Base-by-base conservation (phyloP, 129 eudicot genomes). In the Pseudognaphalium luteoalbum region DNA sequence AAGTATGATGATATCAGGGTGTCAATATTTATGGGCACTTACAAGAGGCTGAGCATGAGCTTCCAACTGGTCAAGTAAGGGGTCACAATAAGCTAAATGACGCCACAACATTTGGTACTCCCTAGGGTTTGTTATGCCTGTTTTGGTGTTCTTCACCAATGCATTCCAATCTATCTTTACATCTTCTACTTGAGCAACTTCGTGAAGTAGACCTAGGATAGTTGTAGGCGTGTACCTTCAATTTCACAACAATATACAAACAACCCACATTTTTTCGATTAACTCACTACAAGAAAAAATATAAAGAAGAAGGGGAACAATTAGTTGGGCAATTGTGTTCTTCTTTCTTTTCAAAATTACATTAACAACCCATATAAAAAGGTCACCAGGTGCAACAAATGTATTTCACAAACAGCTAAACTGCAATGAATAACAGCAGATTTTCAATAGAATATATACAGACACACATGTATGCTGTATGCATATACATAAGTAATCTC, bases 41-140 rank as follows among this genome's bases (percentile, higher is more conserved):
- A 92, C 96, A 81, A 86, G 29, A 63, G 92, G 94, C 28, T 84
- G 77, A 60, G 61, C 86, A 28, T 58, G 89, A 58, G 78, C 63
- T 57, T 85, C 90, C 10, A 84, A 34, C 54, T 44, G 60, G 39
- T 88, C 91, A 29, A 76, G 68, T 77, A 93, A 79, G 5, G 86
- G 62, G 17, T 83, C 80, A 1, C 87, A 81, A 82, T 90, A 93
- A 7, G 98, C 96, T 47, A 90, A 72, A 85, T 86, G 96, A 77
- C 96, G 89, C 98, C 98, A 93, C 71, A 93, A 62, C 95, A 86
- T 86, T 63, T 90, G 98, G 85, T 87, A 88, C 58, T 90, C 98
- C 82, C 91, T 85, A 7, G 96, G 85, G 80, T 73, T 80, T 16
- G 89, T 61, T 71, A 93, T 90, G 58, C 98, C 96, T 10, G 96